Conservation (phyloP, 2,329 filamentous ascomycete species). For the Exophiala sp. region DNA sequence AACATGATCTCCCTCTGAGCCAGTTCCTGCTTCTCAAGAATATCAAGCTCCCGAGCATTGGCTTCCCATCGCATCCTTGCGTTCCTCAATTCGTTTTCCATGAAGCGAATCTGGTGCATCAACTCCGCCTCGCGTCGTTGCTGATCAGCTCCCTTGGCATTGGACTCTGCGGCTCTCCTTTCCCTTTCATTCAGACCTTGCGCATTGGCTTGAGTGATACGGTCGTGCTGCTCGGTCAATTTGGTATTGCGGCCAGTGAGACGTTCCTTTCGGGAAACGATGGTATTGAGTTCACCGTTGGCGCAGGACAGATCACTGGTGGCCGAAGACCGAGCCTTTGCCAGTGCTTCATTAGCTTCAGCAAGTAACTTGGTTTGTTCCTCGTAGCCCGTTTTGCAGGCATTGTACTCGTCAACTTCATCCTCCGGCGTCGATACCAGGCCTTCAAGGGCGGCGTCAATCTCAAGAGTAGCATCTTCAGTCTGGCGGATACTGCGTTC, state of each 20-base stretch:
- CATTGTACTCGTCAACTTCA: conserved; percentile 48
- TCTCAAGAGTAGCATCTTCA: conserved; percentile 53
- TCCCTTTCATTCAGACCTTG: conserved; percentile 53
- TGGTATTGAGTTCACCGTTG: conserved; percentile 31
- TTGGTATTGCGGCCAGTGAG: conserved; percentile 52
- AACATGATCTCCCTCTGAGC: conserved; percentile 41
- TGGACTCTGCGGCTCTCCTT: conserved; percentile 43
- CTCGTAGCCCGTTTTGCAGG: conserved; percentile 51
- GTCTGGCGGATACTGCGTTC: conserved; percentile 58
- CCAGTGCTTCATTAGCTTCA: conserved; percentile 46
- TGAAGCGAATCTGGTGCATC: conserved; percentile 38
- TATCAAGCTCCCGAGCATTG: conserved; percentile 33
- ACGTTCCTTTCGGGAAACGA: conserved; percentile 54
- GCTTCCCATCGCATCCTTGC: conserved; percentile 30
- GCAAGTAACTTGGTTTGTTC: conserved; percentile 49
- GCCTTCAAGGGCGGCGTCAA: conserved; percentile 50
- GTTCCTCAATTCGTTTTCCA: conserved; percentile 34
- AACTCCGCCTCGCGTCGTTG: conserved; percentile 40
- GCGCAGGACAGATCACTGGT: conserved; percentile 48
- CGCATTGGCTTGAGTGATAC: conserved; percentile 53
- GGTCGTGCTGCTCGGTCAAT: conserved; percentile 57
- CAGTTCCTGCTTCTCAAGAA: conserved; percentile 25
- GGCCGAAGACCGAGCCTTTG: conserved; percentile 46
- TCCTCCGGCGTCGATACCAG: conserved; percentile 54
- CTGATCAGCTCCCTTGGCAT: conserved; percentile 43